Base-by-base conservation (phyloP, 1,284 basidiomycete genomes). In the Rhodotorula sp. region DNA sequence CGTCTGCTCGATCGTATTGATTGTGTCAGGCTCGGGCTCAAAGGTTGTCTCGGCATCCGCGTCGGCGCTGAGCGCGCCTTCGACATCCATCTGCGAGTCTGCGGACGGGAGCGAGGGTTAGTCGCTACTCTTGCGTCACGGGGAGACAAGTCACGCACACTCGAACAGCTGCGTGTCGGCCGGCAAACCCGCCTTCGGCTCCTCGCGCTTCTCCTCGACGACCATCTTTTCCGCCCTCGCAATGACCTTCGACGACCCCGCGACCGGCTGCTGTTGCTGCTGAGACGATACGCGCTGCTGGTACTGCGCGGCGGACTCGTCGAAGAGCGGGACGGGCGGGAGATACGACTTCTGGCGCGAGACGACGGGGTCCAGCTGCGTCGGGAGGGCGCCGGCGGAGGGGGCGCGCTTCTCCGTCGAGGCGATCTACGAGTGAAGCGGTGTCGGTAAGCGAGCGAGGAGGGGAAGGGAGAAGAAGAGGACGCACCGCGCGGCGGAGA, bases 91-190 rank as follows among this genome's bases (percentile, higher is more conserved):
- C 50, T 66, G 70, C 13, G 66, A 66, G 51, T 66, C 63, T 68
- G 66, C n/a, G 39, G 34, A 19, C 19, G 44, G 44, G 37, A 36
- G 2, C 9, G 15, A 13, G 17, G 25, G 17, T 2, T 19, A 2
- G 2, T 21, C 21, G 27, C 3, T 12, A 9, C 9, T 19, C 34
- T 9, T 21, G 15, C 19, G n/a, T 19, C 8, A 46, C 39, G 2
- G 27, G 46, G 10, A 21, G 29, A 6, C n/a, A n/a, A n/a, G n/a
- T n/a, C n/a, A 19, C 66, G 34, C 25, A 66, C 70, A 70, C 4
- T 73, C 72, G 63, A 73, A 44, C 22, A 73, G 60, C 61, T 73
- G 72, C 36, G 72, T 70, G 51, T 70, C 67, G 22, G 36, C 46
- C 0, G n/a, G 27, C n/a, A 27, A 39, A 1, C n/a, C 6, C 27